phyloP scores from a whole-genome alignment of 1,139 yeast genomes.

The Suhomyces bolitotheri region DNA sequence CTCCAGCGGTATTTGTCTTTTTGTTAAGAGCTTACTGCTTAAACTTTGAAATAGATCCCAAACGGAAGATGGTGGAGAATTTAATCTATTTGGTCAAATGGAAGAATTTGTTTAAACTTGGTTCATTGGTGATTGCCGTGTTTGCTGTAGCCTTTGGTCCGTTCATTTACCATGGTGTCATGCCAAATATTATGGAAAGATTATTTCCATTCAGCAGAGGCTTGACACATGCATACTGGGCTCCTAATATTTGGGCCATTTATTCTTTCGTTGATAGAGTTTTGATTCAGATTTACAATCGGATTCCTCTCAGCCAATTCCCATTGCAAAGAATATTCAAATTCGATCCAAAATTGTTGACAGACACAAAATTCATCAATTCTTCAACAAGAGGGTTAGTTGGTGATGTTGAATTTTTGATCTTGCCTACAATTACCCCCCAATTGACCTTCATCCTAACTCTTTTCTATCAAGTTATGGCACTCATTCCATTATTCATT shows the following conservation, averaged over 20 bases:
- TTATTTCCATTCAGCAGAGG: constrained; percentile 95
- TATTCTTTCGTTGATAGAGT: constrained; percentile 84
- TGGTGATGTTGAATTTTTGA: constrained; percentile 81
- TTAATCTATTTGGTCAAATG: constrained; percentile 55
- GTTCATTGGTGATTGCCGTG: constrained; percentile 60
- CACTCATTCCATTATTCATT: constrained; percentile 71
- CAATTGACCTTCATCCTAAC: constrained; percentile 75
- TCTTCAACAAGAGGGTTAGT: constrained; percentile 83
- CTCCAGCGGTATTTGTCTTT: constrained; percentile 89
- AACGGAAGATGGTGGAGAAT: constrained; percentile 24
- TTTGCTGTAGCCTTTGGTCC: constrained; percentile 80
- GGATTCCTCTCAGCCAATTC: constrained; percentile 46
- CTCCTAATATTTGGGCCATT: constrained; percentile 95
- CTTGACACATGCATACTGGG: constrained; percentile 98
- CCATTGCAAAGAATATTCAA: constrained; percentile 35
- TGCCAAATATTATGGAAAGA: constrained; percentile 66
- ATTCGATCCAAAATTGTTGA: constrained; percentile 31
- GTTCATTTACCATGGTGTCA: constrained; percentile 60
- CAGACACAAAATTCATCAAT: constrained; percentile 27
- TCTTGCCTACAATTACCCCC: constrained; percentile 81
- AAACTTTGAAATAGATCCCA: constrained; percentile 37
- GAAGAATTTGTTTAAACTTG: constrained; percentile 61
- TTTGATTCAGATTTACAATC: constrained; percentile 53
- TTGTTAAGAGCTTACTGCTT: constrained; percentile 72
- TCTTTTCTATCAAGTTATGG: constrained; percentile 74